phyloP scores from a whole-genome alignment of 495 filamentous ascomycete species.

The Podospora comata region DNA sequence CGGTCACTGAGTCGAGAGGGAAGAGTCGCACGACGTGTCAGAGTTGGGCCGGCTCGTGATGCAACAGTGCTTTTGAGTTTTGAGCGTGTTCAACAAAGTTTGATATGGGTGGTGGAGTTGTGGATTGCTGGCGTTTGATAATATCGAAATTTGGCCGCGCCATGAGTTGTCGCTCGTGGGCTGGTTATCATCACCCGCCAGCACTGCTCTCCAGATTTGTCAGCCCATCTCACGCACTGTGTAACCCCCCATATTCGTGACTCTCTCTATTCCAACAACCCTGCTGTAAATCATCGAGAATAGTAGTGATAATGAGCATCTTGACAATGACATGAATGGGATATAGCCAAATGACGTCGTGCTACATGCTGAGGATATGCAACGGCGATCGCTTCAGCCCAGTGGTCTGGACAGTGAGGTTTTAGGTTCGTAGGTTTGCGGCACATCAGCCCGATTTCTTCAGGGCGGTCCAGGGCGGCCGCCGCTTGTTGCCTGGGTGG shows the following conservation, averaged over 20 bases:
- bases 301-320: neutral
- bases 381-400: neutral
- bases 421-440: constrained; percentile 8
- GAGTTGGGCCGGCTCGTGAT: neutral
- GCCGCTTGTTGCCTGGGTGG: constrained; percentile 9
- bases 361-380: neutral
- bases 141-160: neutral
- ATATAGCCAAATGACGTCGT: constrained; percentile 3
- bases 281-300: neutral
- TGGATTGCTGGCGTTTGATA: neutral
- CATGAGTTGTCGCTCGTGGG: neutral
- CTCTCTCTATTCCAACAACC: neutral
- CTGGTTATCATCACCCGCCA: constrained; percentile 7
- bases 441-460: constrained; percentile 7
- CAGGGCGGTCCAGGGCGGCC: neutral
- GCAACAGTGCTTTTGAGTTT: neutral
- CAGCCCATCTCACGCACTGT: neutral
- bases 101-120: neutral
- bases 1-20: constrained; percentile 9
- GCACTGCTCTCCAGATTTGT: neutral
- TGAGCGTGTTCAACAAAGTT: neutral
- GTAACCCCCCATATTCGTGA: neutral
- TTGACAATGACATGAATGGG: too few species aligned
- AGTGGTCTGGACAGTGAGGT: constrained; percentile 8
- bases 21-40: constrained; percentile 16